A percentile compares a stretch with the other conserved stretches of the same genome.
phyloP scores from a whole-genome alignment of 2,329 filamentous ascomycete species.

The Ceratocystis ficicola region DNA sequence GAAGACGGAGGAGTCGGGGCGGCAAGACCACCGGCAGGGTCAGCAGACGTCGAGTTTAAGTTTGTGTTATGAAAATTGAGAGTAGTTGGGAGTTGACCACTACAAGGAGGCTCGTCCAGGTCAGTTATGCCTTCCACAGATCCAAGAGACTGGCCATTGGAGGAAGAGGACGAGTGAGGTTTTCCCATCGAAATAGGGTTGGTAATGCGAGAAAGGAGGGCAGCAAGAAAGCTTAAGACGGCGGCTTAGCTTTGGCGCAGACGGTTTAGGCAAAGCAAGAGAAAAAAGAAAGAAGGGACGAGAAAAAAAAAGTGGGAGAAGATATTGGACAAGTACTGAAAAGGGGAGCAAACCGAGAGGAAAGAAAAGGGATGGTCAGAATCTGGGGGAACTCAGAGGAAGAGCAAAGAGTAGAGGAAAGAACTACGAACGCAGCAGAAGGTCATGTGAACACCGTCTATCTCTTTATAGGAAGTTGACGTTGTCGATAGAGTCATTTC shows the following conservation, averaged over 20 bases:
- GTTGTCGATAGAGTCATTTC: background rate
- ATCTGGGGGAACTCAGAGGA: background rate
- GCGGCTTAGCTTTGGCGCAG: background rate
- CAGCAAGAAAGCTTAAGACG: constrained; percentile 10
- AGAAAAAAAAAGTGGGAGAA: constrained; percentile 1
- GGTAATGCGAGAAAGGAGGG: constrained; percentile 10
- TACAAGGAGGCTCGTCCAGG: constrained; percentile 24
- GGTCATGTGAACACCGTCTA: constrained; percentile 3
- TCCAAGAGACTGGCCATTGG: constrained; percentile 24
- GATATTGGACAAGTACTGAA: background rate
- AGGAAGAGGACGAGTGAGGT: constrained; percentile 23
- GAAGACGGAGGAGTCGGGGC: background rate
- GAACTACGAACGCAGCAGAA: background rate
- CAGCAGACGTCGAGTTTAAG: constrained; percentile 5
- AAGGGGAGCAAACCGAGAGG: background rate
- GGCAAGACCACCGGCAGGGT: background rate
- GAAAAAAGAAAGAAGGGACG: background rate
- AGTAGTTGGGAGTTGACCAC: constrained; percentile 19
- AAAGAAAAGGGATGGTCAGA: background rate
- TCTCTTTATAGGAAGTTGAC: constrained; percentile 6
- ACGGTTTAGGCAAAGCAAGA: background rate
- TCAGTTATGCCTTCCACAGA: constrained; percentile 24
- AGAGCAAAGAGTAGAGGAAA: background rate
- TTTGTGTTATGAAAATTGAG: background rate
- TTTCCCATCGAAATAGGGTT: constrained; percentile 24